Conservation (phyloP, 2,329 filamentous ascomycete genomes). For the Phialophora macrospora region DNA sequence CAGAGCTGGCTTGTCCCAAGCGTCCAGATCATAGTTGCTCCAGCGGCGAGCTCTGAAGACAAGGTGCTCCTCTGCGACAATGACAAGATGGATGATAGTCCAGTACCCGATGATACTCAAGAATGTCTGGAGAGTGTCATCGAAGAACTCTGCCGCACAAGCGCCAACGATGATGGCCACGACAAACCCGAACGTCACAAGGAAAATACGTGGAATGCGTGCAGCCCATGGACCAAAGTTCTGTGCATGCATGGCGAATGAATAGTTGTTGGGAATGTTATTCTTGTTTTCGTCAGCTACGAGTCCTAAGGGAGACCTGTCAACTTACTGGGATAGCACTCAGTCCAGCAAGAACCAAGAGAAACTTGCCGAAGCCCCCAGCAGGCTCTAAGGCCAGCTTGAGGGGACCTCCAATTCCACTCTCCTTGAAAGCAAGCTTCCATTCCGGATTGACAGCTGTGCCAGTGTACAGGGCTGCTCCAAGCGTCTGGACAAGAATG, state of each 20-base stretch:
- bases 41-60: slow-evolving; percentile 13
- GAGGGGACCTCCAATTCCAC: slow-evolving; percentile 14
- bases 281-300: slow-evolving; percentile 4
- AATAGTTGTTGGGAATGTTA: slow-evolving; percentile 20
- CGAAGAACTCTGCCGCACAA: slow-evolving; percentile 16
- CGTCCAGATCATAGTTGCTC: slow-evolving; percentile 16
- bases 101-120: slow-evolving; percentile 19
- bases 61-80: slow-evolving; percentile 17
- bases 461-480: slow-evolving; percentile 14
- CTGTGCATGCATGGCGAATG: slow-evolving; percentile 21
- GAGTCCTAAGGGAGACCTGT: background rate
- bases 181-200: slow-evolving; percentile 13
- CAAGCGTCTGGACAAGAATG: slow-evolving; percentile 13
- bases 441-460: slow-evolving; percentile 15
- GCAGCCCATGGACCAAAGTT: slow-evolving; percentile 20
- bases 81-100: slow-evolving; percentile 14
- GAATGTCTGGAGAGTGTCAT: slow-evolving; percentile 17
- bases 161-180: slow-evolving; percentile 14
- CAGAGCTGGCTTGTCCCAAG: slow-evolving; percentile 14
- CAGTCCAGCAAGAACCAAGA: slow-evolving; percentile 13
- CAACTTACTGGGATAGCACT: slow-evolving; percentile 21
- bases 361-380: slow-evolving; percentile 19
- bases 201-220: slow-evolving; percentile 12
- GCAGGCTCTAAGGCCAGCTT: slow-evolving; percentile 17
- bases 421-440: slow-evolving; percentile 17